Evolutionary conservation across 495 filamentous ascomycete species (phyloP).

Genomic region (Amphirosellinia nigrospora): DNA sequence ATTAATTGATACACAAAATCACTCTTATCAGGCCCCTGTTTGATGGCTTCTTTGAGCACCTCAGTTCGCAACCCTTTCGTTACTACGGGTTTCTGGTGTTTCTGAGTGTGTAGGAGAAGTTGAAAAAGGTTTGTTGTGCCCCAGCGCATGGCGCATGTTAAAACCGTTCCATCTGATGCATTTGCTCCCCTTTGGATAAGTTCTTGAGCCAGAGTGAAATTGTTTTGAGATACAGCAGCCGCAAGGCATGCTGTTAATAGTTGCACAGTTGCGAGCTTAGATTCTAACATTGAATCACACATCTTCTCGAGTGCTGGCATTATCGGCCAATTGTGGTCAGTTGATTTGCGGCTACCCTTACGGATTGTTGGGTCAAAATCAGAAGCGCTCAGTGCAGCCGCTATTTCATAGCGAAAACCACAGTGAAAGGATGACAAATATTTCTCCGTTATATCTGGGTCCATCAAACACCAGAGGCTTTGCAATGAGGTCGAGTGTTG

Average conservation of each 20-base stretch:
- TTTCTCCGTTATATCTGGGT: background rate
- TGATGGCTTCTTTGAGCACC: background rate
- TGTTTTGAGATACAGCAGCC: background rate
- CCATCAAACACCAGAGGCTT: background rate
- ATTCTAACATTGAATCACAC: background rate
- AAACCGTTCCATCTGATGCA: background rate
- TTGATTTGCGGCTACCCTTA: too few relatives aligned
- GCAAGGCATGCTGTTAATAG: background rate
- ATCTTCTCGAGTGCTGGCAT: too few relatives aligned
- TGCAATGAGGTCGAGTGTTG: too few relatives aligned
- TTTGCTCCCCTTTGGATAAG: background rate
- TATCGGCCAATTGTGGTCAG: background rate
- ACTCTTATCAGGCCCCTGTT: background rate
- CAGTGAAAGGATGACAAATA: background rate
- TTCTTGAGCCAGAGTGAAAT: background rate
- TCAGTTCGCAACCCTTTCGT: background rate
- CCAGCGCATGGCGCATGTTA: background rate
- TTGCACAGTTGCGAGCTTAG: conserved; percentile 4
- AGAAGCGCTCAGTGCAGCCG: background rate
- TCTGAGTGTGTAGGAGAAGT: background rate
- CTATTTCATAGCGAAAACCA: background rate
- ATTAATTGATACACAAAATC: background rate
- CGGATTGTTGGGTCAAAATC: background rate
- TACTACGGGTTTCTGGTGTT: background rate
- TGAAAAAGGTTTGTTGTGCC: background rate